These are phyloP conservation scores for Syzygium malaccense DNA, from an alignment of 441 rosid species.

Conservation along the genomic window DNA sequence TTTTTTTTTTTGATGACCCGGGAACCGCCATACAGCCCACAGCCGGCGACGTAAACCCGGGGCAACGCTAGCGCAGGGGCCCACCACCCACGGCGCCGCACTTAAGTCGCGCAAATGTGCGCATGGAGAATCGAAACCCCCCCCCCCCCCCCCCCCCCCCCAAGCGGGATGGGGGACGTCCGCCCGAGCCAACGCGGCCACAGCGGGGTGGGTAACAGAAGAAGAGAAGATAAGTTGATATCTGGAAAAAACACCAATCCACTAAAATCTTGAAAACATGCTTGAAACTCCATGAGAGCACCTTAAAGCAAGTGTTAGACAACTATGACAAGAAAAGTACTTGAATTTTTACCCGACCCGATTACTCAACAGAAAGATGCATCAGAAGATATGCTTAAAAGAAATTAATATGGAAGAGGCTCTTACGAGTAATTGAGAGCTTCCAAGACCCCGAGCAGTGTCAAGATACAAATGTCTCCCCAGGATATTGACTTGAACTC, in stretches of 20 bases:
- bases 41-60: no score
- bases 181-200: no score
- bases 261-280: background rate
- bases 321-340: background rate
- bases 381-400: background rate
- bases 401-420: background rate
- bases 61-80: no score
- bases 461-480: slow-evolving; percentile 93
- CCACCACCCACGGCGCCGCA: no score
- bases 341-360: background rate
- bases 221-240: background rate
- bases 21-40: no score
- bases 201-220: no score
- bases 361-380: background rate
- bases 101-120: no score
- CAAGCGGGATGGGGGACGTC: no score
- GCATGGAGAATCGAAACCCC: no score
- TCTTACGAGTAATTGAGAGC: slow-evolving; percentile 56
- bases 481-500: slow-evolving; percentile 91
- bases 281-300: background rate
- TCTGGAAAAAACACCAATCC: background rate
- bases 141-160: no score
- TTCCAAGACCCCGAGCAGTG: slow-evolving; percentile 68
- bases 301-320: background rate
- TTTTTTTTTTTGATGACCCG: background rate